Evolutionary conservation across 2,329 filamentous ascomycete genomes (phyloP).

Genomic region (Kalmusia sp.): DNA sequence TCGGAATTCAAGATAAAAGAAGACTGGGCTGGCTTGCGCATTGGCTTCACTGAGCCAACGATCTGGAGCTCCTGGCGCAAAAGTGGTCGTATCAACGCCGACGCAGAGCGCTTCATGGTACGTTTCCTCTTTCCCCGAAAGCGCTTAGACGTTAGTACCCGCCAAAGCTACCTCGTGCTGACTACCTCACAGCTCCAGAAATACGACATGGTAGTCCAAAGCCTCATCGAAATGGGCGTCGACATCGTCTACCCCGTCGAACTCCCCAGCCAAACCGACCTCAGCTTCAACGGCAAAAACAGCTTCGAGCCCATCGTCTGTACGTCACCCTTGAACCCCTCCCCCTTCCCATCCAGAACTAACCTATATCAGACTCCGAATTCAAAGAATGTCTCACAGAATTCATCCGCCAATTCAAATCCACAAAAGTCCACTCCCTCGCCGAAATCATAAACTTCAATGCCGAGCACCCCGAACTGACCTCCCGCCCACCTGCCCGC

Average conservation of each 20-base stretch:
- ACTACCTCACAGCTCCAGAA: slow-evolving; percentile 37
- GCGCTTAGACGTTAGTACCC: too few relatives aligned
- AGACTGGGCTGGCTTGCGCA: slow-evolving; percentile 39
- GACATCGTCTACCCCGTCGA: slow-evolving; percentile 45
- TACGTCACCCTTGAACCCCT: slow-evolving; percentile 21
- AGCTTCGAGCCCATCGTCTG: slow-evolving; percentile 47
- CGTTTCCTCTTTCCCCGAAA: slow-evolving; percentile 13
- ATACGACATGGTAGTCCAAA: slow-evolving; percentile 44
- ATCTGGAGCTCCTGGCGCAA: slow-evolving; percentile 46
- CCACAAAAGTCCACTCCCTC: slow-evolving; percentile 45
- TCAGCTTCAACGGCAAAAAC: slow-evolving; percentile 41
- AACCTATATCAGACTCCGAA: slow-evolving; percentile 35
- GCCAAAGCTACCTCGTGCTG: too few relatives aligned
- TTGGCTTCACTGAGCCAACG: slow-evolving; percentile 45
- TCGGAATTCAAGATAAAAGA: slow-evolving; percentile 41
- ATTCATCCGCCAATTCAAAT: slow-evolving; percentile 44
- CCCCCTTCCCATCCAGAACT: not conserved
- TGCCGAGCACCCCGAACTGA: slow-evolving; percentile 43
- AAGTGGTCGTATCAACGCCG: slow-evolving; percentile 41
- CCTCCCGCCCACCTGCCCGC: slow-evolving; percentile 40
- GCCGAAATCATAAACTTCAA: slow-evolving; percentile 49
- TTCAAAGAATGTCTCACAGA: slow-evolving; percentile 42
- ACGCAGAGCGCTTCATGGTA: slow-evolving; percentile 48
- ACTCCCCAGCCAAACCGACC: slow-evolving; percentile 34
- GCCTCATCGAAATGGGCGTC: slow-evolving; percentile 45